Conservation (phyloP, 306 rosid species). For the Dalbergia cochinchinensis region DNA sequence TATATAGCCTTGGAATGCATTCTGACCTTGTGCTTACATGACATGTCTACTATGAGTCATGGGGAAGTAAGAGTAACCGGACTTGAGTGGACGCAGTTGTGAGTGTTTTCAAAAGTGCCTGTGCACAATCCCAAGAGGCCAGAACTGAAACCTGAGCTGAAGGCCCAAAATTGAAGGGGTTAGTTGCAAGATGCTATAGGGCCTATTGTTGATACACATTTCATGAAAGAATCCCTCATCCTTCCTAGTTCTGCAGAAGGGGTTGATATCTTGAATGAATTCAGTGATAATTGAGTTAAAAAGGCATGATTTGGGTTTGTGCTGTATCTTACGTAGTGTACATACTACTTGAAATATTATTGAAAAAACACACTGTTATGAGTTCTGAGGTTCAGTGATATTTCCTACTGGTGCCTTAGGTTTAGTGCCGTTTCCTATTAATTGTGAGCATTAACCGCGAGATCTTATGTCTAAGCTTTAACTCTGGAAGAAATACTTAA, state of each 20-base stretch:
- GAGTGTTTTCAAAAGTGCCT: neutral
- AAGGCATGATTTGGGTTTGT: constrained; percentile 24
- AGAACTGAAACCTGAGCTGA: constrained; percentile 30
- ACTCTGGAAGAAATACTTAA: neutral
- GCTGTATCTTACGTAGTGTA: neutral
- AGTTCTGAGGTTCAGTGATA: neutral
- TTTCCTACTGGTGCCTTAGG: neutral
- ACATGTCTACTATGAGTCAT: constrained; percentile 26
- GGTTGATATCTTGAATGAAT: constrained; percentile 12
- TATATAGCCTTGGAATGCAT: neutral
- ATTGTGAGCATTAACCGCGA: neutral
- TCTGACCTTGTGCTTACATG: neutral
- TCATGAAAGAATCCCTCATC: neutral
- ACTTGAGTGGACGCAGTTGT: neutral
- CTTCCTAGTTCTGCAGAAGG: constrained; percentile 16
- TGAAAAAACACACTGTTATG: neutral
- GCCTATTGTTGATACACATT: constrained; percentile 1
- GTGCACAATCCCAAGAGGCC: constrained; percentile 11
- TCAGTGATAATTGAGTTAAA: neutral
- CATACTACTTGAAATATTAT: neutral
- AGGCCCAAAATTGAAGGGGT: constrained; percentile 28
- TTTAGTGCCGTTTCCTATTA: neutral
- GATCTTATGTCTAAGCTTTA: neutral
- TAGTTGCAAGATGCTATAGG: neutral
- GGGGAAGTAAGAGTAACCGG: neutral